Base-by-base conservation (phyloP, 2,329 filamentous ascomycete species). In the Tolypocladium sp. region DNA sequence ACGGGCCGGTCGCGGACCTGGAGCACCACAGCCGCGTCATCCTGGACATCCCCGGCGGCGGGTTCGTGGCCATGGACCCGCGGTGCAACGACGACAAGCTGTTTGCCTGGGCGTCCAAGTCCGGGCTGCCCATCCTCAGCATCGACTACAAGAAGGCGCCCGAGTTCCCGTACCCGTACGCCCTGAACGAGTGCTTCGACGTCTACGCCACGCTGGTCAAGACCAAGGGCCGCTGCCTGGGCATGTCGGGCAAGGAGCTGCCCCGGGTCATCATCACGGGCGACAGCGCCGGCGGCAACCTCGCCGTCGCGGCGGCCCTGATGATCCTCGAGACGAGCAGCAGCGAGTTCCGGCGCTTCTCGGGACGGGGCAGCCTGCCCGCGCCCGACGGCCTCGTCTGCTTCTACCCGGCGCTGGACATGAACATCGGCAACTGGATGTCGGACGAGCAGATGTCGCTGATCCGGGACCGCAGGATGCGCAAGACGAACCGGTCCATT, bases 381-480 rank as follows among this genome's bases (percentile, higher is more conserved):
- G 71, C 83, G 0, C 94, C 94, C 0, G 88, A 90, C 57, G 93
- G 92, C 0, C 74, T 97, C 9, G 81, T 97, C 0, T 80, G 96
- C 55, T 86, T 95, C 60, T 99, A 99, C 68, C 94, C 94, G 0
- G 87, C 88, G 0, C 77, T 99, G 60, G 94, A 97, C 68, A 92
- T 97, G 89, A 97, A 96, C 68, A 97, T 97, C 64, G 91, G 91
- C 42, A 97, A 92, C 72, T 99, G 94, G 94, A 97, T 99, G 92
- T 92, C 91, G 0, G 93, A 97, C 67, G 93, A 97, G 72, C 92
- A 99, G 71, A 96, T 97, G 91, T 86, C 91, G 0, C 77, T 99
- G 61, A 96, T 99, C 63, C 87, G 91, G 64, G 92, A 96, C 63
- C 86, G 91, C 13, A 83, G 86, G 60, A 86, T 87, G 70, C 83